Base-by-base conservation (phyloP, 2,329 filamentous ascomycete genomes). In the Paracorniculantispora psalliotae region DNA sequence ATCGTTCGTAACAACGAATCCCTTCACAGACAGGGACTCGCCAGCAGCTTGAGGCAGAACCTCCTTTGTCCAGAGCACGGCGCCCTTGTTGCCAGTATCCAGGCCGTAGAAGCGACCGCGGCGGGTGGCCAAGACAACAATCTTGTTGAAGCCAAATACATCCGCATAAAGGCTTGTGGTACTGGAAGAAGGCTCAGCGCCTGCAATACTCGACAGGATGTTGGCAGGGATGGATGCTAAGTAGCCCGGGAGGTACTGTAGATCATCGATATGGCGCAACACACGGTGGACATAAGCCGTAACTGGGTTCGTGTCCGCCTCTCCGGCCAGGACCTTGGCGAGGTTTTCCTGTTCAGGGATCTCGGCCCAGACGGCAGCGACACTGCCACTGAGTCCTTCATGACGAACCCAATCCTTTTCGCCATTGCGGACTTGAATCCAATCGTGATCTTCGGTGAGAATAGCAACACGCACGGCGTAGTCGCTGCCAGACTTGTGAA, bases 211-310 rank as follows among this genome's bases (percentile, higher is more conserved):
- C 61, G 82, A 82, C 2, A 92, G 67, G 15, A 97, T 74, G 25
- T 86, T 85, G 46, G 79, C 75, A 4, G 91, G 91, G 10, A 97
- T 77, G 17, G 79, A 79, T 62, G 85, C 80, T 2, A 96, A 73
- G 74, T 88, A 96, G 0, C 79, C 81, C 0, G 92, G 92, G 4
- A 97, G 79, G 65, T 88, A 79, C 68, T 89, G 79, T 41, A 97
- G 79, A 64, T 97, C 94, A 48, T 84, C 79, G 15, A 91, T 67
- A 69, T 99, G 94, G 48, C 94, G 89, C 63, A 83, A 88, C 15
- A 96, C 80, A 15, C 94, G 88, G 73, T 97, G 92, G 28, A 93
- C 75, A 68, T 96, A 99, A n/a, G 94, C 94, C 12, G 83, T 79
- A 6, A 90, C 68, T 3, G 90, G 80, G 69, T 89, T 96, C 67